Evolutionary conservation across 192 early-diverging fungal species (phyloP), one percentile per base, ranked within the genome.

Genomic region (Cetraspora pellucida): DNA sequence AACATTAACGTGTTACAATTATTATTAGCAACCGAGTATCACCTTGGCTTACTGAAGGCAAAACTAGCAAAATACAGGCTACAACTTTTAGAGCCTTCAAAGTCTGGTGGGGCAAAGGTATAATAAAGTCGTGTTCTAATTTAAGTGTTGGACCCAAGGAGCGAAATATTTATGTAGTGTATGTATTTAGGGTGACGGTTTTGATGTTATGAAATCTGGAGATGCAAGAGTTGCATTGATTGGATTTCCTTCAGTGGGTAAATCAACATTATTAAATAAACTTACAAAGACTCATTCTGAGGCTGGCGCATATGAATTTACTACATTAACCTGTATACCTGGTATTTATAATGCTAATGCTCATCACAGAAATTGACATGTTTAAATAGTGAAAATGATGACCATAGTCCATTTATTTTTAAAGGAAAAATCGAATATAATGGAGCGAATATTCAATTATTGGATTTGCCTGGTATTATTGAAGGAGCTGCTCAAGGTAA

Each of bases 401-500:
- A 37, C 37, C 7, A 37, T 37, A 37, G 37, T 37, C 37, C 37
- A 37, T 37, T 37, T 37, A 37, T 37, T 37, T 37, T 37, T 7
- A 37, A 37, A 37, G 37, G 37, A 37, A 95, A 96, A 83, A 96
- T 98, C 75, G 88, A 95, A 66, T 93, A 97, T 86, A 93, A 96
- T 52, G 97, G 97, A 47, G 96, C 98, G 9, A 89, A 92, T 58
- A 99, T 99, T 77, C 98, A 99, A 85, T 82, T 99, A 55, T 86
- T 99, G 13, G 98, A 99, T 93, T 87, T 99, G 65, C 98, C 98
- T 9, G 97, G 98, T 72, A 99, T 99, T 82, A 97, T 99, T 76
- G 95, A 98, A 75, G 98, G 98, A 31, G 98, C 98, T 9, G 80
- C 96, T 27, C 93, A 97, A 83, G 98, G 98, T n/a, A 44, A 23